Percentiles rank a stretch among this genome's conserved stretches.
Evolutionary conservation across 257 asterid genomes (phyloP).

Genomic region (Paraleonurus japonicus): DNA sequence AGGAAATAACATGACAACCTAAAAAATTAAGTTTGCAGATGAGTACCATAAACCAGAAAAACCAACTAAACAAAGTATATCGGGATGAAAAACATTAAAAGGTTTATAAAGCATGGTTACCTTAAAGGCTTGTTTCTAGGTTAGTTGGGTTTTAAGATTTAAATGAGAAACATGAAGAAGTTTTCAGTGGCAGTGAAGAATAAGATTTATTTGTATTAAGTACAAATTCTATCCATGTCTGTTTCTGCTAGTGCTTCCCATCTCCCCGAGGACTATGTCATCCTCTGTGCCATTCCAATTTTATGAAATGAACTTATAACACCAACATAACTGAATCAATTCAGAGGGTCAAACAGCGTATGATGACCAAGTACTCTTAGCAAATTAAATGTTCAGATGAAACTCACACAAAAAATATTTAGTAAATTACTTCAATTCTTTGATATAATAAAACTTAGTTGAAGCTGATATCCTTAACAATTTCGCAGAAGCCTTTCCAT

Average conservation of each 20-base stretch:
- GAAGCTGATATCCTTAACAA: not conserved
- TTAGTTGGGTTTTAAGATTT: not conserved
- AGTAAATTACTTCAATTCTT: not conserved
- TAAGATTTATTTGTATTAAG: not conserved
- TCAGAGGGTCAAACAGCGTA: not conserved
- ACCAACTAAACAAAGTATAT: constrained; percentile 4
- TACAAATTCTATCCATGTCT: not conserved
- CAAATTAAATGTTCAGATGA: not conserved
- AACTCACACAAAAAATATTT: not conserved
- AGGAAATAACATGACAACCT: not conserved
- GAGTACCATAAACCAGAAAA: not conserved
- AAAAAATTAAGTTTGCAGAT: not conserved
- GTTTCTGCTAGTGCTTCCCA: not conserved
- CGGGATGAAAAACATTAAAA: not conserved
- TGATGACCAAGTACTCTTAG: not conserved
- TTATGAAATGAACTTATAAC: not conserved
- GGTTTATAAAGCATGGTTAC: not conserved
- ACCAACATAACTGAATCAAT: not conserved
- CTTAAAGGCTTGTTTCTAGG: not conserved
- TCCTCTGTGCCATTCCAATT: not conserved
- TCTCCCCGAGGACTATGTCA: not conserved
- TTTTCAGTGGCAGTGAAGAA: not conserved
- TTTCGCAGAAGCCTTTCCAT: not conserved
- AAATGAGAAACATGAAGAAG: not conserved
- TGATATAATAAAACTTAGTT: not conserved